Base-by-base conservation (phyloP, 331 rosid genomes). In the Dryas integrifolia region DNA sequence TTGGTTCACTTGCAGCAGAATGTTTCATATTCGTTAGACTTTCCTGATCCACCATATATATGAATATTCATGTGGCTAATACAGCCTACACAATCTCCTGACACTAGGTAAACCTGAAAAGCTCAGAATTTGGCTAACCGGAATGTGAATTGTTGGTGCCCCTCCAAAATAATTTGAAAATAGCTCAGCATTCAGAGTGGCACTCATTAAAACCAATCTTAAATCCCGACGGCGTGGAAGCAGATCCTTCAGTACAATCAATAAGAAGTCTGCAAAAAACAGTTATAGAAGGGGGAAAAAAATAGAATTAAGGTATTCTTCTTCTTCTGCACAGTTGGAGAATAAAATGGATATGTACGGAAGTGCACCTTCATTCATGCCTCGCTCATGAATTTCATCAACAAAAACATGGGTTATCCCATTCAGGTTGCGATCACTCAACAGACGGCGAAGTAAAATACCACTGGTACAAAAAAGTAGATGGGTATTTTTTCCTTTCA, bases 321-420 rank as follows among this genome's bases (percentile, higher is more conserved):
- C 66, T 80, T 78, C 56, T 56, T 69, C 46, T 65, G 82, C 74
- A 78, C 59, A n/a, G 49, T 51, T 10, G 11, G 70, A 76, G 69
- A 64, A 18, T 61, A 12, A 64, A 69, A n/a, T 35, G 21, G n/a
- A 59, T 15, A 9, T 43, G 11, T 69, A 21, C 50, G 70, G 67
- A 71, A 72, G n/a, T 69, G 39, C 21, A 85, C 89, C 89, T 85
- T 85, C 89, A 76, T 85, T 85, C 89, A 85, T 85, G 78, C 89
- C 89, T 52, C 89, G 79, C 81, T 85, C 89, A 51, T 85, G 89
- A 83, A 85, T 85, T 80, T 85, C 89, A 80, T 85, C 89, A 67
- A 85, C 89, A n/a, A 85, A 85, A 51, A 85, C 89, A 80, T 85
- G 89, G 53, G 87, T 85, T 62, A 85, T 65, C 9, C 89, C 89